These are phyloP conservation scores for Saccharomycopsis selenospora DNA, from an alignment of 805 yeast species.

Conservation along the genomic window DNA sequence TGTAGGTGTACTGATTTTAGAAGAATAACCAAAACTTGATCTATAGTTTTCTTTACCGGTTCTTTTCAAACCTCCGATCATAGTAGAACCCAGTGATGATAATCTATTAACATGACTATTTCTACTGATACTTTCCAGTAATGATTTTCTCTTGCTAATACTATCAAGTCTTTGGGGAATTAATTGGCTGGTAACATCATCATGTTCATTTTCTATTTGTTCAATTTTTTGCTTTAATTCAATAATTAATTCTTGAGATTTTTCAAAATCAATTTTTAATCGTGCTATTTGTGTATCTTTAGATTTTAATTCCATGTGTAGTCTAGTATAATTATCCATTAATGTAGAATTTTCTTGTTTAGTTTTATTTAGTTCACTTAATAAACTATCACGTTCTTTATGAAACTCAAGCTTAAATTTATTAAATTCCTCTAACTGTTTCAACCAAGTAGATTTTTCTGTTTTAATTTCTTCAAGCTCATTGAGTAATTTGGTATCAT, in stretches of 20 bases:
- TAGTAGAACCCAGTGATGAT: too few species aligned
- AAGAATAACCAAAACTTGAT: too few species aligned
- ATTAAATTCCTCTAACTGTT: slow-evolving; percentile 25
- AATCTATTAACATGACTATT: too few species aligned
- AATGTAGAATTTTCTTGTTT: slow-evolving; percentile 32
- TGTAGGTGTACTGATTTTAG: too few species aligned
- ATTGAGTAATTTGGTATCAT: too few species aligned
- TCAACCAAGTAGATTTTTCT: slow-evolving; percentile 47
- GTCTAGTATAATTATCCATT: slow-evolving; percentile 44
- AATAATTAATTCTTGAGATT: slow-evolving; percentile 41
- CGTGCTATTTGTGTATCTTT: slow-evolving; percentile 61
- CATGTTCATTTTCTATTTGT: too few species aligned
- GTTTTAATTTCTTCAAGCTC: slow-evolving; percentile 45
- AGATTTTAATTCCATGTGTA: slow-evolving; percentile 47
- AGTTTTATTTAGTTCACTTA: slow-evolving; percentile 25
- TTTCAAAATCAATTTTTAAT: slow-evolving; percentile 52
- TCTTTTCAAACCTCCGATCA: too few species aligned
- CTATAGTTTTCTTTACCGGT: too few species aligned
- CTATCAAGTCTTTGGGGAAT: too few species aligned
- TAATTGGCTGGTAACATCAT: too few species aligned
- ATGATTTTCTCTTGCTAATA: too few species aligned
- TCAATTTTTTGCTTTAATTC: slow-evolving; percentile 49
- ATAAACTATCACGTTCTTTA: slow-evolving; percentile 26
- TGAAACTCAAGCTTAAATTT: slow-evolving; percentile 27
- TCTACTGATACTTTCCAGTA: too few species aligned